Evolutionary conservation across 257 asterid species (phyloP).

Genomic region (Gentiana macrophylla): DNA sequence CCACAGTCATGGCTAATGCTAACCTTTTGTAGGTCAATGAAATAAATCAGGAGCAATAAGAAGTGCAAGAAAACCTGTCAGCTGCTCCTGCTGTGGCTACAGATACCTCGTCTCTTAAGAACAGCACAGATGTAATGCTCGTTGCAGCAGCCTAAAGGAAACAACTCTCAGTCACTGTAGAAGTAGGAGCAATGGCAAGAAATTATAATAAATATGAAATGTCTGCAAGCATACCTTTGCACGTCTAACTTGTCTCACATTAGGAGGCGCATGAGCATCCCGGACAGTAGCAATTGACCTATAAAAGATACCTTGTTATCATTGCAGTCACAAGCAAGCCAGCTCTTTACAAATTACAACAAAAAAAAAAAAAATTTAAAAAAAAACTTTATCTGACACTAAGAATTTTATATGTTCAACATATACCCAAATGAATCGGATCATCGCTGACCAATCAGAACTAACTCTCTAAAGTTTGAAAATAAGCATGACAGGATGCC

Average conservation of each 20-base stretch:
- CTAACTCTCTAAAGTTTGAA: not conserved
- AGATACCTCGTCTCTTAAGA: constrained; percentile 73
- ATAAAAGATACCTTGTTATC: constrained; percentile 1
- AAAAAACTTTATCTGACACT: no score
- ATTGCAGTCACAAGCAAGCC: not conserved
- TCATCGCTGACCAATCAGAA: not conserved
- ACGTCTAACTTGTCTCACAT: constrained; percentile 46
- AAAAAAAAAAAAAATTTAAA: no score
- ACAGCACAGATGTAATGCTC: constrained; percentile 89
- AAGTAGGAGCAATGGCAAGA: constrained; percentile 1
- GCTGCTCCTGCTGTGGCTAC: constrained; percentile 97
- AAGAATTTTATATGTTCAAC: no score
- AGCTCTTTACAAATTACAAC: not conserved
- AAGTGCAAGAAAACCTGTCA: constrained; percentile 48
- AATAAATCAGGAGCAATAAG: constrained; percentile 7
- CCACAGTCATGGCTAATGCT: constrained; percentile 10
- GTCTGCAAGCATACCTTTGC: constrained; percentile 42
- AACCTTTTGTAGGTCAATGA: constrained; percentile 6
- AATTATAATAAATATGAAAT: not conserved
- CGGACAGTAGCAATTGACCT: constrained; percentile 56
- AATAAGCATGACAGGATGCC: not conserved
- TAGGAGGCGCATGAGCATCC: constrained; percentile 61
- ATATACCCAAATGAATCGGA: not conserved
- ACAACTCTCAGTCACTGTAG: not conserved
- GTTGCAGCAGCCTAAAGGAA: constrained; percentile 50